These are phyloP conservation scores for Aspergillus homomorphus DNA, from an alignment of 495 filamentous ascomycete species.

Conservation along the genomic window DNA sequence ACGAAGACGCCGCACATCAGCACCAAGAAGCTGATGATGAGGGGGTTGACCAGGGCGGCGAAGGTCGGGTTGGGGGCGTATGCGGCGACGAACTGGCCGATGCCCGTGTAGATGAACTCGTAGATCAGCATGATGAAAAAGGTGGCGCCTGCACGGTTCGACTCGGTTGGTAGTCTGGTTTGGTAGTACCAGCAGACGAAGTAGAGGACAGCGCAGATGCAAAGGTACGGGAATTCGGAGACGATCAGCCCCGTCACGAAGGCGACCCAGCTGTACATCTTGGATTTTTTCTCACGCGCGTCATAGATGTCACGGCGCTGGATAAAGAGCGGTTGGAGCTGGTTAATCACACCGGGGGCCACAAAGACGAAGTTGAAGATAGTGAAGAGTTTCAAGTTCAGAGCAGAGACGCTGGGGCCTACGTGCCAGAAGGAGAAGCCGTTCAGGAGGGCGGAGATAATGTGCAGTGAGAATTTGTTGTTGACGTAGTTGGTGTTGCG, in stretches of 20 bases:
- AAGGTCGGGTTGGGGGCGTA: constrained; percentile 55
- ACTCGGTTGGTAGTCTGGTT: constrained; percentile 32
- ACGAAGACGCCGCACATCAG: constrained; percentile 50
- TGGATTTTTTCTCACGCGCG: constrained; percentile 48
- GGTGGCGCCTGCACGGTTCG: constrained; percentile 49
- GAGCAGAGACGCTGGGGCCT: constrained; percentile 25
- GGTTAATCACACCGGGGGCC: constrained; percentile 46
- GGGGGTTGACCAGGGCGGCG: constrained; percentile 53
- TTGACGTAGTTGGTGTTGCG: constrained; percentile 62
- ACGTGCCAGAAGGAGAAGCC: constrained; percentile 45
- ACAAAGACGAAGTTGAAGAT: constrained; percentile 54
- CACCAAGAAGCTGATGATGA: constrained; percentile 54
- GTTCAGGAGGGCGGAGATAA: constrained; percentile 38
- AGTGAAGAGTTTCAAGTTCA: constrained; percentile 39
- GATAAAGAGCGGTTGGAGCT: constrained; percentile 54
- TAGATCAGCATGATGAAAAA: constrained; percentile 56
- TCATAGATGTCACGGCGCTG: constrained; percentile 53
- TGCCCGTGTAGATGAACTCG: constrained; percentile 54
- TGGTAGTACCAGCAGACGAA: constrained; percentile 55
- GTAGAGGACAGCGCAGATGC: constrained; percentile 47
- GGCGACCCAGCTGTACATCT: constrained; percentile 55
- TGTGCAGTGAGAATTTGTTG: constrained; percentile 52
- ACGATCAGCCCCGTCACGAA: constrained; percentile 50
- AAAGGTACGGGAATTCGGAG: constrained; percentile 53
- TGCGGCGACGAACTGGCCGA: constrained; percentile 60